A percentile compares a stretch with the other conserved stretches of the same genome.
These are phyloP conservation scores for Magnusiomyces fungicola DNA, from an alignment of 1,139 yeast species.

Conservation along the genomic window DNA sequence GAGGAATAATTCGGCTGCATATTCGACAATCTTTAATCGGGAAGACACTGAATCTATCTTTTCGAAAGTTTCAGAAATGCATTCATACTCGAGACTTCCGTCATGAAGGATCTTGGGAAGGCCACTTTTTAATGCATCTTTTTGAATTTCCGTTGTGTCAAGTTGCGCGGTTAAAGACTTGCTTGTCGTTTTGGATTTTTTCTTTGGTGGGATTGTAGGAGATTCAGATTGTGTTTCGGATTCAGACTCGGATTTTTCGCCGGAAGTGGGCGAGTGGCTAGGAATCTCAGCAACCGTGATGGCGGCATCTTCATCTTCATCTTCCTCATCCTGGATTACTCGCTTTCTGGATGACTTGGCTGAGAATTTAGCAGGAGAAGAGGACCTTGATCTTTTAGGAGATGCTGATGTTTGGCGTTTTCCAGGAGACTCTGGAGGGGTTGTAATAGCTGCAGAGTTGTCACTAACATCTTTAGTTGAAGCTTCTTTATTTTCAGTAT, in stretches of 20 bases:
- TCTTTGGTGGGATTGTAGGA: not conserved
- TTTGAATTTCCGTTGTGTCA: not conserved
- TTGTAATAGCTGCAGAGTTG: too few species aligned
- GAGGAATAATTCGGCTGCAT: constrained; percentile 63
- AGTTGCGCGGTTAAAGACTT: not conserved
- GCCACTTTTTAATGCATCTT: not conserved
- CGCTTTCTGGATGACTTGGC: too few species aligned
- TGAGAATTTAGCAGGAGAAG: too few species aligned
- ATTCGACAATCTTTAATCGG: constrained; percentile 68
- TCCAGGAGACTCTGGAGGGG: too few species aligned
- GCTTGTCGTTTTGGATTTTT: not conserved
- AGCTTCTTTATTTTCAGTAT: too few species aligned
- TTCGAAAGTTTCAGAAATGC: constrained; percentile 63
- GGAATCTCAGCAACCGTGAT: not conserved
- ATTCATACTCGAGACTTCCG: constrained; percentile 47
- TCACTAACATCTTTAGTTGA: too few species aligned
- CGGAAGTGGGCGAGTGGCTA: not conserved
- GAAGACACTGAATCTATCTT: constrained; percentile 71
- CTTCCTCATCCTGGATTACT: not conserved
- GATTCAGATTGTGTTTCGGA: not conserved
- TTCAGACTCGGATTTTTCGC: not conserved
- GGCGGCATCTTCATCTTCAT: not conserved
- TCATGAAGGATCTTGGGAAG: not conserved
- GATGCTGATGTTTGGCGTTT: too few species aligned
- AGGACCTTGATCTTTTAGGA: too few species aligned